These are phyloP conservation scores for Xylaria grammica DNA, from an alignment of 495 filamentous ascomycete genomes.

Conservation along the genomic window DNA sequence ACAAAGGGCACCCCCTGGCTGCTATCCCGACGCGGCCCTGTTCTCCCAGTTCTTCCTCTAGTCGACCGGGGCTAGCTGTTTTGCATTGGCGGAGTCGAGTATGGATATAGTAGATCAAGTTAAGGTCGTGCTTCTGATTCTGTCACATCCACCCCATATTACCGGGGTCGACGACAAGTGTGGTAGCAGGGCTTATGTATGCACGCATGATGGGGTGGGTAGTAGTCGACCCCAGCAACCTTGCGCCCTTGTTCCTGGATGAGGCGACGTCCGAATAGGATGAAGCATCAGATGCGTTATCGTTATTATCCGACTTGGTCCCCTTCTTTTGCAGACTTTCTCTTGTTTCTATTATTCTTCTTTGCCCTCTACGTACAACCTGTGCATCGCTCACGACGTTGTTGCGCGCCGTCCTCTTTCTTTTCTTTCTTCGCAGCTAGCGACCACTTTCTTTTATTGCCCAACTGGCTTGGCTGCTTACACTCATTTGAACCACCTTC, in stretches of 20 bases:
- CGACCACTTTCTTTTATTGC: conserved; percentile 58
- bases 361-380: conserved; percentile 45
- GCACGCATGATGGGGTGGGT: conserved; percentile 23
- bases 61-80: conserved; percentile 30
- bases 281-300: conserved; percentile 36
- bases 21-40: neutral
- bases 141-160: conserved; percentile 38
- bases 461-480: conserved; percentile 66
- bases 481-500: conserved; percentile 55
- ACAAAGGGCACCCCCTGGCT: conserved; percentile 5
- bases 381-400: conserved; percentile 51
- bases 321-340: conserved; percentile 35
- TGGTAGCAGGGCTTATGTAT: conserved; percentile 14
- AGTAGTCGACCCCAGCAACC: conserved; percentile 15
- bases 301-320: conserved; percentile 36
- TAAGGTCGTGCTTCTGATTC: conserved; percentile 36
- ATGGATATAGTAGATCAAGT: conserved; percentile 32
- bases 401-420: conserved; percentile 52
- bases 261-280: conserved; percentile 30
- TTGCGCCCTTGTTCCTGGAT: conserved; percentile 34
- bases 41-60: conserved; percentile 7
- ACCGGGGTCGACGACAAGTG: conserved; percentile 19
- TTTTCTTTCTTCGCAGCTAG: conserved; percentile 55
- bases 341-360: conserved; percentile 46
- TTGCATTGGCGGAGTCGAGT: conserved; percentile 34